These are phyloP conservation scores for Nothophytophthora sp. DNA, from an alignment of 352 stramenopile genomes.

Conservation along the genomic window DNA sequence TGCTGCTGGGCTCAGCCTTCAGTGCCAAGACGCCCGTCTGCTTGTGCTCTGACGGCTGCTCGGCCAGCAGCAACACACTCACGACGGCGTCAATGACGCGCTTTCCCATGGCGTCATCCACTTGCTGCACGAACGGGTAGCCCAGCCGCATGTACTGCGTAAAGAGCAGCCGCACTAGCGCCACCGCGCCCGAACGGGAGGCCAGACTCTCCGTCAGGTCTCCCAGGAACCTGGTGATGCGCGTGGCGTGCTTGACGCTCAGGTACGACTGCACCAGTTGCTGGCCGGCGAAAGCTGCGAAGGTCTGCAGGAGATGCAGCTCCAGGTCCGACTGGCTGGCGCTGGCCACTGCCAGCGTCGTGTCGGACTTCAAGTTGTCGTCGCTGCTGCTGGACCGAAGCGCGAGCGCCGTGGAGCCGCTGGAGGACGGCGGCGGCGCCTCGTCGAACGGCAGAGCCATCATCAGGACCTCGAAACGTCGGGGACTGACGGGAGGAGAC, in stretches of 20 bases:
- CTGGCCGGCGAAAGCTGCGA: conserved; percentile 39
- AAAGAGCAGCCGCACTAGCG: conserved; percentile 49
- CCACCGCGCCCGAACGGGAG: conserved; percentile 36
- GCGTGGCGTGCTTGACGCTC: conserved; percentile 50
- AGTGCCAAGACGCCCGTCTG: conserved; percentile 18
- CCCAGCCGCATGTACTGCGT: conserved; percentile 59
- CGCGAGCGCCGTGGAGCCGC: conserved; percentile 19
- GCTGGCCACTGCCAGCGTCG: conserved; percentile 2
- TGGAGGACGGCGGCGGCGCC: conserved; percentile 20
- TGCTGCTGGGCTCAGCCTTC: conserved; percentile 24
- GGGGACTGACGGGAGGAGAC: too few relatives aligned
- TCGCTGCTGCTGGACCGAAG: conserved; percentile 2
- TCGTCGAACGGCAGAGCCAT: conserved; percentile 32
- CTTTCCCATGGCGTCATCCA: conserved; percentile 64
- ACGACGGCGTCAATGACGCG: conserved; percentile 62
- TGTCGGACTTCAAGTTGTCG: conserved; percentile 1
- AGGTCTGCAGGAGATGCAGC: conserved; percentile 57
- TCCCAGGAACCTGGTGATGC: conserved; percentile 45
- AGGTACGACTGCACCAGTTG: conserved; percentile 44
- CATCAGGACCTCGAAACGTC: too few relatives aligned
- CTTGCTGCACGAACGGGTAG: conserved; percentile 45
- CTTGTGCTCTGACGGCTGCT: conserved; percentile 29
- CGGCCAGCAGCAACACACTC: conserved; percentile 45
- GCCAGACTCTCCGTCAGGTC: conserved; percentile 52
- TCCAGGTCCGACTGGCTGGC: conserved; percentile 52